Evolutionary conservation across 2,329 filamentous ascomycete genomes (phyloP), one percentile per base, ranked within the genome.

Genomic region (Drechslera avenae): DNA sequence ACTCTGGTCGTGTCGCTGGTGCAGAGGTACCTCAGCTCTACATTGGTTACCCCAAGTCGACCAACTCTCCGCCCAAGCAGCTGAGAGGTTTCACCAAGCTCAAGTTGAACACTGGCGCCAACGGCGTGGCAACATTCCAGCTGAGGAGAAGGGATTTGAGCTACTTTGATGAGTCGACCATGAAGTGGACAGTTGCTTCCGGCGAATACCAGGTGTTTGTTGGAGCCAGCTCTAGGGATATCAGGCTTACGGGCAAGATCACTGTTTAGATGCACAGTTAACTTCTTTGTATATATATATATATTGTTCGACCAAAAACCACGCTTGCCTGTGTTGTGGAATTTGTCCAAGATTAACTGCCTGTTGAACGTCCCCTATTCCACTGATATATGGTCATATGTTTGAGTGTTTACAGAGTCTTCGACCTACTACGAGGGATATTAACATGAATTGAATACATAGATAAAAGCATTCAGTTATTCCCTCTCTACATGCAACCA

Each of bases 1-100:
- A 76, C 58, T 66, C 59, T 9, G 73, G 73, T 31, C 50, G 62
- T 23, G 63, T 73, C 4, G 56, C 62, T 5, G 73, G 72, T 39
- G 70, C 73, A 4, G 72, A 75, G 46, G 71, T 74, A 3, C 63
- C 73, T 2, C 73, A 76, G 56, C 58, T 76, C 19, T 74, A 74
- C 52, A 54, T 75, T 5, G 66, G 65, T 6, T 67, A 73, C 34
- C 72, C 73, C 5, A 50, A 64, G 2, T 60, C 66, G 26, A 64
- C 68, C 12, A 50, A 50, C 3, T 61, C 63, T 41, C 67, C 73
- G 16, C 64, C 67, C 2, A 69, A 65, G 56, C 72, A 75, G 57
- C 60, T 75, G 8, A 55, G 72, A 7, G 72, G 72, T 2, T 75
- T 75, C 54, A 54, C 60, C 18, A 75, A 74, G 61, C 30, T 73